Evolutionary conservation across 805 yeast genomes (phyloP).

Genomic region (Vanderwaltozyma tropicalis): DNA sequence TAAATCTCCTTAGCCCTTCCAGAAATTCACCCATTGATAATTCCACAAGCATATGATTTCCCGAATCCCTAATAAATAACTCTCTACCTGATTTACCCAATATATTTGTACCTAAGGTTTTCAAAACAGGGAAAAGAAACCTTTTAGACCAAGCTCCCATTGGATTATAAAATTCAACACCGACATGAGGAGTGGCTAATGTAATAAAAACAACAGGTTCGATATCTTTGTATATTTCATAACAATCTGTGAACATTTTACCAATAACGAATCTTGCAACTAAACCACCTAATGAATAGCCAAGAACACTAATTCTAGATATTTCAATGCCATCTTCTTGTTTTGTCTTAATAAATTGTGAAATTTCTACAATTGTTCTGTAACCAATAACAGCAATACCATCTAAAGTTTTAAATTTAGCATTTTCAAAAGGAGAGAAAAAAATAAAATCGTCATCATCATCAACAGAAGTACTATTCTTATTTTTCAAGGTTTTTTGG

Average conservation of each 20-base stretch:
- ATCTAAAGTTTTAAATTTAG: slow-evolving; percentile 71
- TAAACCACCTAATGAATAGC: slow-evolving; percentile 86
- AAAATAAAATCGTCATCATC: slow-evolving; percentile 33
- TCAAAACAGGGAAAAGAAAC: slow-evolving; percentile 26
- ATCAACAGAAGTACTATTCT: background rate
- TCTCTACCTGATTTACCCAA: slow-evolving; percentile 68
- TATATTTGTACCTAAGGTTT: slow-evolving; percentile 43
- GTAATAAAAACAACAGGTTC: slow-evolving; percentile 56
- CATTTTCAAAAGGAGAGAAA: slow-evolving; percentile 49
- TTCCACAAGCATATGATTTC: slow-evolving; percentile 36
- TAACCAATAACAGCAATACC: slow-evolving; percentile 70
- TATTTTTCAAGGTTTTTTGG: slow-evolving; percentile 26
- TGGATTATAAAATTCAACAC: slow-evolving; percentile 41
- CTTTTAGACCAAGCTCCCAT: slow-evolving; percentile 19
- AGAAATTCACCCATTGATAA: slow-evolving; percentile 33
- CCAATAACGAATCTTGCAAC: slow-evolving; percentile 78
- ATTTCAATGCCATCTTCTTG: slow-evolving; percentile 9
- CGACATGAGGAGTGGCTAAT: slow-evolving; percentile 73
- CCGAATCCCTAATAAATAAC: slow-evolving; percentile 43
- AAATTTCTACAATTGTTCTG: slow-evolving; percentile 57
- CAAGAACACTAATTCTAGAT: slow-evolving; percentile 57
- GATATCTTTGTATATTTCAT: slow-evolving; percentile 44
- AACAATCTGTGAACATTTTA: slow-evolving; percentile 39
- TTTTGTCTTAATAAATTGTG: slow-evolving; percentile 32
- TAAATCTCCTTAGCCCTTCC: slow-evolving; percentile 47